Percentiles rank a stretch among this genome's conserved stretches.
Conservation (phyloP, 768 basidiomycete species). For the Phlebiopsis gigantea region DNA sequence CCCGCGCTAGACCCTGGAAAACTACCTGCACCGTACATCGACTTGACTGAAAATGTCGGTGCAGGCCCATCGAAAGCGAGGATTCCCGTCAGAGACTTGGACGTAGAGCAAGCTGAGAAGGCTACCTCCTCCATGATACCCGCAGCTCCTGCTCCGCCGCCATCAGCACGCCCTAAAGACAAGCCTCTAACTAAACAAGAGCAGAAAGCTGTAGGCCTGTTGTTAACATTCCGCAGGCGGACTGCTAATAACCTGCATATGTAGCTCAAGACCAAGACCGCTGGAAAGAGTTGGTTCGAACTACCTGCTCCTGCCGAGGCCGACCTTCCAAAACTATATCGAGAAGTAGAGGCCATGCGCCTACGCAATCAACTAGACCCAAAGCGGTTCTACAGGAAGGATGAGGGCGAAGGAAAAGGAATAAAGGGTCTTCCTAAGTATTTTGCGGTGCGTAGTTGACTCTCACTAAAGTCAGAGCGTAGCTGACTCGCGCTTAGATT, state of each 20-base stretch:
- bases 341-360: constrained; percentile 84
- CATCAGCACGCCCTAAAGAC: constrained; percentile 54
- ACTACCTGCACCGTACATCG: constrained; percentile 63
- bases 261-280: constrained; percentile 68
- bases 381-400: constrained; percentile 86
- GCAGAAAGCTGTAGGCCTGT: constrained; percentile 63
- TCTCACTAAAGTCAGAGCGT: neutral
- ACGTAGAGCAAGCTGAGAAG: constrained; percentile 46
- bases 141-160: constrained; percentile 57
- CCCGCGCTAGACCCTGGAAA: constrained; percentile 62
- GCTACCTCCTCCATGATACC: constrained; percentile 46
- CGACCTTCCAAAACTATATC: constrained; percentile 71
- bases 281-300: constrained; percentile 85
- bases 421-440: constrained; percentile 83
- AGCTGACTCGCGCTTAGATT: constrained; percentile 41
- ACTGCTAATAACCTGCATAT: too few relatives aligned
- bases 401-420: constrained; percentile 80
- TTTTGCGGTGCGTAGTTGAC: constrained; percentile 62
- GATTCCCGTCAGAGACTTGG: constrained; percentile 50
- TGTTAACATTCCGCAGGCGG: too few relatives aligned
- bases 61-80: constrained; percentile 32
- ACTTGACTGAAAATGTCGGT: constrained; percentile 37
- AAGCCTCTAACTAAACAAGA: constrained; percentile 68
- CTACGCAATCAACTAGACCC: constrained; percentile 87
- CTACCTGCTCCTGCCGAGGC: constrained; percentile 78